Conservation (phyloP, 805 yeast genomes). For the Starmerella asiatica region DNA sequence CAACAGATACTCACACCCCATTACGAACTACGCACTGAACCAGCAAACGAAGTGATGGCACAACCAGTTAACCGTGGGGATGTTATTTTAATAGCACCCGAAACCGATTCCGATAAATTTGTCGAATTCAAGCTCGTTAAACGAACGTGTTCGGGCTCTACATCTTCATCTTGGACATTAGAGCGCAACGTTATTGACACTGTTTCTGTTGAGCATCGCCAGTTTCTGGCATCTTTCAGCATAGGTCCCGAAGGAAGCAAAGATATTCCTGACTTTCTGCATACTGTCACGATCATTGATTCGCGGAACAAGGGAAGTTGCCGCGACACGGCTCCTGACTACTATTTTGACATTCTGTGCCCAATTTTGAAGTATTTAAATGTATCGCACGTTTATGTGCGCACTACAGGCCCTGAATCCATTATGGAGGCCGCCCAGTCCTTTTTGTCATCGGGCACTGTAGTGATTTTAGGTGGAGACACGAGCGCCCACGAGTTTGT, state of each 20-base stretch:
- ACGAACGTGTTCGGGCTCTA: not conserved
- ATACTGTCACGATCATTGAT: constrained; percentile 26
- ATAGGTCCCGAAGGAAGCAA: constrained; percentile 9
- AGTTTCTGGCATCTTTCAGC: constrained; percentile 11
- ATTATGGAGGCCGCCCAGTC: constrained; percentile 25
- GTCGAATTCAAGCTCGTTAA: constrained; percentile 8
- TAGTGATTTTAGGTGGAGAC: constrained; percentile 69
- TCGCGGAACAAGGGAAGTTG: constrained; percentile 21
- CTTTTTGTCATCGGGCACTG: constrained; percentile 29
- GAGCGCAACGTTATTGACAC: constrained; percentile 6
- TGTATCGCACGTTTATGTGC: constrained; percentile 26
- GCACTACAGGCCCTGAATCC: constrained; percentile 25
- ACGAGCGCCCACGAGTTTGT: constrained; percentile 69
- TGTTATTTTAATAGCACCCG: not conserved
- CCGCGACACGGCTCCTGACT: constrained; percentile 2
- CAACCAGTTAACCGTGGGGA: no score
- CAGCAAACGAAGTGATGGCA: no score
- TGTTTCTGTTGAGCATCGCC: constrained; percentile 3
- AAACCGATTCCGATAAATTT: not conserved
- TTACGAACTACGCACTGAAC: no score
- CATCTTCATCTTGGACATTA: constrained; percentile 6
- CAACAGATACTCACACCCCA: no score
- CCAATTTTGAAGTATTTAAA: constrained; percentile 28
- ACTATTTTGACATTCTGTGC: constrained; percentile 23
- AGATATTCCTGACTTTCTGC: constrained; percentile 19